These are phyloP conservation scores for Penicillium sp. DNA, from an alignment of 2,329 filamentous ascomycete species.

Conservation along the genomic window DNA sequence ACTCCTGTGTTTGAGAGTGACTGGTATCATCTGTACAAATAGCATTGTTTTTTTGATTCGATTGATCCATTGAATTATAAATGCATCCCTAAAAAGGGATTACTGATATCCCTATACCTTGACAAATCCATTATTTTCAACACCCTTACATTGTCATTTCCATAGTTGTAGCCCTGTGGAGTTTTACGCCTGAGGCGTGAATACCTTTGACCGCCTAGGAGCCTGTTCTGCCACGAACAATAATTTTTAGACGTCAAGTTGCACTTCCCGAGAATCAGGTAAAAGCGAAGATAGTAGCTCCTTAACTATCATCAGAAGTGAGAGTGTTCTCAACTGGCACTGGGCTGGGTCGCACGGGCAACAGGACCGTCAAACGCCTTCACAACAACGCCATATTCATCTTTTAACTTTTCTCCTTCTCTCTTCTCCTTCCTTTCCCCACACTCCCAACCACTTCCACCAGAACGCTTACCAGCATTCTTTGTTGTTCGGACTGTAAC, in stretches of 20 bases:
- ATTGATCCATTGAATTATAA: no score
- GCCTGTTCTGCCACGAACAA: background rate
- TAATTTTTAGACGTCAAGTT: background rate
- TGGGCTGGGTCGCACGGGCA: background rate
- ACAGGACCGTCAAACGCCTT: background rate
- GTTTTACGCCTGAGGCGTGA: background rate
- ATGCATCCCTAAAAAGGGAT: background rate
- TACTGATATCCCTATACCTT: background rate
- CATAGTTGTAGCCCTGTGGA: background rate
- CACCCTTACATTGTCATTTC: background rate
- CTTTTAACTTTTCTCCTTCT: background rate
- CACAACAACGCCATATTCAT: background rate
- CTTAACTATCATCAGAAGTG: background rate
- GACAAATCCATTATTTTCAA: background rate
- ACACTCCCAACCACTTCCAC: background rate
- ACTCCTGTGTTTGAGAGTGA: slow-evolving; percentile 6
- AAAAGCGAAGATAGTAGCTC: background rate
- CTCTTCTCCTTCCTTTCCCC: slow-evolving; percentile 4
- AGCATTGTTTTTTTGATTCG: slow-evolving; percentile 14
- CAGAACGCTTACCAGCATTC: background rate
- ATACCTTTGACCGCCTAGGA: background rate
- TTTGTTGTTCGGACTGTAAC: background rate
- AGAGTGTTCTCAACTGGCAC: background rate
- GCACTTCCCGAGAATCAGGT: background rate
- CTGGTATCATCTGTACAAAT: slow-evolving; percentile 24